Conservation (phyloP, 2,329 filamentous ascomycete genomes). For the Ceratocystis ficicola region DNA sequence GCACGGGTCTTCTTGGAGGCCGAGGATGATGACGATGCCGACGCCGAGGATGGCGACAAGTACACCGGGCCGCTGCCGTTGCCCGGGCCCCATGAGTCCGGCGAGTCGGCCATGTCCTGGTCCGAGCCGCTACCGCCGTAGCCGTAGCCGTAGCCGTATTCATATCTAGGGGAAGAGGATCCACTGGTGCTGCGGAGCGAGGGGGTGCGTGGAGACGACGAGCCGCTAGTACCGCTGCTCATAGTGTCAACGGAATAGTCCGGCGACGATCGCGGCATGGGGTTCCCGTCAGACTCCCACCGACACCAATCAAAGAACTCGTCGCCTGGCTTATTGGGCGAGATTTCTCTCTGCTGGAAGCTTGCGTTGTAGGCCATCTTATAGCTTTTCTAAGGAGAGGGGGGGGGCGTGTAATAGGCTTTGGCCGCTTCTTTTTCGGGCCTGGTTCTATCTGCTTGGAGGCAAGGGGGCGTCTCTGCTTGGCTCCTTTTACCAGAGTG, state of each 20-base stretch:
- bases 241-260: neutral
- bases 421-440: slow-evolving; percentile 1
- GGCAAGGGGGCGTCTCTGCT: slow-evolving; percentile 9
- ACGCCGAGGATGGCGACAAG: neutral
- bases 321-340: neutral
- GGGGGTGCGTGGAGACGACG: neutral
- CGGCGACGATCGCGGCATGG: neutral
- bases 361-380: slow-evolving; percentile 8
- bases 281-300: slow-evolving; percentile 8
- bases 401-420: neutral
- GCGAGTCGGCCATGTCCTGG: slow-evolving; percentile 11
- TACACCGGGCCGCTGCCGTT: neutral
- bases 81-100: neutral
- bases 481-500: neutral
- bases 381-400: slow-evolving; percentile 9
- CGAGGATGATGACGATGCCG: slow-evolving; percentile 6
- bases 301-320: slow-evolving; percentile 10
- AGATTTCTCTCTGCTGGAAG: neutral
- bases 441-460: slow-evolving; percentile 5
- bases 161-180: slow-evolving; percentile 2
- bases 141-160: neutral
- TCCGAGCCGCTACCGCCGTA: slow-evolving; percentile 6
- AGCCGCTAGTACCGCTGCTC: neutral
- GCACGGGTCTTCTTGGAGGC: slow-evolving; percentile 13
- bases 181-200: slow-evolving; percentile 3